Conservation (phyloP, 2,329 filamentous ascomycete species). For the Drechmeria coniospora region DNA sequence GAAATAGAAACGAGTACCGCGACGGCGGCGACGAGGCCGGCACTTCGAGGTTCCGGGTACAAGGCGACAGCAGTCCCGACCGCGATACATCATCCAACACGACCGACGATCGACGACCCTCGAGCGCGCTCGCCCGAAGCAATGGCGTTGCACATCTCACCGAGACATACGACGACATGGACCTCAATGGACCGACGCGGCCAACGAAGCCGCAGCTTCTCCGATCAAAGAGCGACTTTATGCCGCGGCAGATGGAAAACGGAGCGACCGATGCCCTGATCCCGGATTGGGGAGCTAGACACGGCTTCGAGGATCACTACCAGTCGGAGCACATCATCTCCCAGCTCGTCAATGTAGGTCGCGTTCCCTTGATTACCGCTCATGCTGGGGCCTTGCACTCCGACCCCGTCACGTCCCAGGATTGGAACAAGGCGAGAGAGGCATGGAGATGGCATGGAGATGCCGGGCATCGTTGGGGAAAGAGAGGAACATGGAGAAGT, state of each 20-base stretch:
- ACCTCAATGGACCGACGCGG: conserved; percentile 20
- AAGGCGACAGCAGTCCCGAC: conserved; percentile 14
- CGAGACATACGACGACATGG: conserved; percentile 16
- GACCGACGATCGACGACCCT: conserved; percentile 24
- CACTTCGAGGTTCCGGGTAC: conserved; percentile 13
- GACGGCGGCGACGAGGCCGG: too few species aligned
- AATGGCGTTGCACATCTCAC: conserved; percentile 13
- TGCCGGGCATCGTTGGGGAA: too few species aligned
- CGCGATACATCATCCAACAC: conserved; percentile 13
- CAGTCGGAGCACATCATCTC: conserved; percentile 81
- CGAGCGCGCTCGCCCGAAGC: conserved; percentile 29
- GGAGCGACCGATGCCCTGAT: conserved; percentile 27
- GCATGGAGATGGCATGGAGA: too few species aligned
- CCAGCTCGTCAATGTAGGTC: conserved; percentile 61
- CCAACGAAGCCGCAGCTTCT: conserved; percentile 34
- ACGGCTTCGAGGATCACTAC: conserved; percentile 88
- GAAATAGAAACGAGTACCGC: too few species aligned
- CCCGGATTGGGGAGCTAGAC: conserved; percentile 46
- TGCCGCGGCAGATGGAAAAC: conserved; percentile 24
- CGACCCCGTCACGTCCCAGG: too few species aligned
- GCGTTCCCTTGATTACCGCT: conserved; percentile 4
- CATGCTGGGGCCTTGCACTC: too few species aligned
- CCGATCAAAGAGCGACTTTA: conserved; percentile 42
- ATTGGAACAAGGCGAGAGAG: too few species aligned
- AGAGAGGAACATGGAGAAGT: too few species aligned